Evolutionary conservation across 306 rosid species (phyloP).

Genomic region (Sesbania bispinosa): DNA sequence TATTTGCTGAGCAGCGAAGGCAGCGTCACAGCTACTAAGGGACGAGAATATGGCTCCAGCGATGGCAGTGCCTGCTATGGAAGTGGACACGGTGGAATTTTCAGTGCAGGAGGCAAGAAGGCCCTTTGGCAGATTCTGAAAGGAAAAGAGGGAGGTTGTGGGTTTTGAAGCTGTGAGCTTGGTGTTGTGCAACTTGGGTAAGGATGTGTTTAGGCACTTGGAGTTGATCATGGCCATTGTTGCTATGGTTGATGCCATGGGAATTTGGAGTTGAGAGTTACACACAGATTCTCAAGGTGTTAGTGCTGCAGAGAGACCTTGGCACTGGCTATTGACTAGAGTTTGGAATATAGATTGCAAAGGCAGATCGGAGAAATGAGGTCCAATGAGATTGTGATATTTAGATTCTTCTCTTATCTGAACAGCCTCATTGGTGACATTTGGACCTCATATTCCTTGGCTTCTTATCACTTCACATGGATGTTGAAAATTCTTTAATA

Average conservation of each 20-base stretch:
- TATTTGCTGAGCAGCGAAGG: slow-evolving; percentile 76
- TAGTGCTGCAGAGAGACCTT: neutral
- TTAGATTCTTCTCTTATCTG: slow-evolving; percentile 75
- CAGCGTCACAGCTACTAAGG: slow-evolving; percentile 50
- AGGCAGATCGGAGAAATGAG: slow-evolving; percentile 31
- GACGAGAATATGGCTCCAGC: slow-evolving; percentile 79
- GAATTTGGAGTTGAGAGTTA: neutral
- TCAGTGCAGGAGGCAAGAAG: neutral
- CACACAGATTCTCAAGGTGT: neutral
- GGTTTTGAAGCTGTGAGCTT: slow-evolving; percentile 40
- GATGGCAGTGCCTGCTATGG: slow-evolving; percentile 55
- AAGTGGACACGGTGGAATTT: neutral
- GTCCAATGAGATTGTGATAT: slow-evolving; percentile 48
- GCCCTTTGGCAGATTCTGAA: slow-evolving; percentile 61
- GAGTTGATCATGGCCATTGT: slow-evolving; percentile 74
- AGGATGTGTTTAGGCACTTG: slow-evolving; percentile 47
- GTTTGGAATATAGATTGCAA: slow-evolving; percentile 33
- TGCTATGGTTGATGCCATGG: slow-evolving; percentile 80
- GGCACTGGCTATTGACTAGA: neutral
- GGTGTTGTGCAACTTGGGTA: slow-evolving; percentile 39
- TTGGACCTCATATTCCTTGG: slow-evolving; percentile 45
- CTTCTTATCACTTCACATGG: slow-evolving; percentile 71
- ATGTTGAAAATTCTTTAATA: too few relatives aligned
- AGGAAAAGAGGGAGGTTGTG: slow-evolving; percentile 41
- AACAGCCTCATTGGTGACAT: slow-evolving; percentile 15